phyloP scores from a whole-genome alignment of 2,329 filamentous ascomycete species.

The Fusarium equiseti region DNA sequence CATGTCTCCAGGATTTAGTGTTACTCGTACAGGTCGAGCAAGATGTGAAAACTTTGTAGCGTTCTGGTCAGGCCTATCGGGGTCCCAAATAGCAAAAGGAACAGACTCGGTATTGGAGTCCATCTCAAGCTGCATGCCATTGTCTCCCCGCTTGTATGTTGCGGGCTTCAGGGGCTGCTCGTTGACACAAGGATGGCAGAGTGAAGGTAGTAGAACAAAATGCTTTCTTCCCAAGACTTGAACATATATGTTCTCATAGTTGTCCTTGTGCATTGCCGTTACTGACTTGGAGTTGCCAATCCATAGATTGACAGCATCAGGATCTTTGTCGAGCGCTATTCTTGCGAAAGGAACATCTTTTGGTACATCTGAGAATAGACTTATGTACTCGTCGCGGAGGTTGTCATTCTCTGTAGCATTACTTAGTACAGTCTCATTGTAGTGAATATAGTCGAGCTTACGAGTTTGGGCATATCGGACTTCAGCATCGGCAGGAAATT shows the following conservation, averaged over 20 bases:
- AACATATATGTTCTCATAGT: conserved; percentile 88
- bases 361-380: conserved; percentile 73
- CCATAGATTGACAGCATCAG: conserved; percentile 87
- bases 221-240: conserved; percentile 80
- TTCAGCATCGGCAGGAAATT: conserved; percentile 54
- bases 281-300: conserved; percentile 78
- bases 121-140: conserved; percentile 49
- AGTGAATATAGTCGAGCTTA: conserved; percentile 51
- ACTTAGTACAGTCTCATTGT: not conserved
- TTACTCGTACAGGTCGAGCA: conserved; percentile 73
- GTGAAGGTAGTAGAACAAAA: conserved; percentile 79
- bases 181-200: conserved; percentile 76
- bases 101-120: conserved; percentile 58
- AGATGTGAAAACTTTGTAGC: conserved; percentile 70
- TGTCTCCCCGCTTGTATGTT: conserved; percentile 64
- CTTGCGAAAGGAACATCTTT: conserved; percentile 76
- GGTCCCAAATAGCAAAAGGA: conserved; percentile 82
- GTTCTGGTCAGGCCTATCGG: conserved; percentile 65
- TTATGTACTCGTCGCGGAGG: conserved; percentile 76
- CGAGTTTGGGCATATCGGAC: conserved; percentile 82
- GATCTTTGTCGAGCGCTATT: conserved; percentile 72
- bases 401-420: conserved; percentile 79
- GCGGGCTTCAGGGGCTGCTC: conserved; percentile 70
- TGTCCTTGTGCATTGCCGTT: conserved; percentile 83
- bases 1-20: conserved; percentile 80